Conservation (phyloP, 148 eudicot species). For the Linanthus parryae region DNA sequence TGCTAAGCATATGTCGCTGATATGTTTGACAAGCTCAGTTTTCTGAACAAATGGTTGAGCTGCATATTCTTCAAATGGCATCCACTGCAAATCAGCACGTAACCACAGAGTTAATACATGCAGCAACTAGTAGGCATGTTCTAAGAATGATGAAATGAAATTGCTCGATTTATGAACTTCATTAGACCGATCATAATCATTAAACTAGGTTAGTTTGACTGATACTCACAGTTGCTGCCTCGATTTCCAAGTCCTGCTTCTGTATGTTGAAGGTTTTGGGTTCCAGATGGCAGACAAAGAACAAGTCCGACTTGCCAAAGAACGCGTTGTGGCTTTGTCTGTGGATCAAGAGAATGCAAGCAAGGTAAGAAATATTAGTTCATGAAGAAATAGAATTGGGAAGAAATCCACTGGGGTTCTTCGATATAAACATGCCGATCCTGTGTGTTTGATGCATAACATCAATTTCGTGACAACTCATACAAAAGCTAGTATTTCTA, state of each 20-base stretch:
- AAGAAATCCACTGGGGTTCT: neutral
- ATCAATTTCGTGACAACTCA: neutral
- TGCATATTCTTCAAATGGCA: constrained; percentile 38
- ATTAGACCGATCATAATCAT: neutral
- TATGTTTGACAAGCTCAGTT: constrained; percentile 24
- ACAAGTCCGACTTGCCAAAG: constrained; percentile 70
- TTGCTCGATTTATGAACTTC: neutral
- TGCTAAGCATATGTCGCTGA: constrained; percentile 25
- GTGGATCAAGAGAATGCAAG: constrained; percentile 12
- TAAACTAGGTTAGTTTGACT: too few species aligned
- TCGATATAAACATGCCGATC: neutral
- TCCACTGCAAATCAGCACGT: constrained; percentile 27
- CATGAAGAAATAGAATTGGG: neutral
- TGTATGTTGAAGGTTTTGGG: constrained; percentile 70
- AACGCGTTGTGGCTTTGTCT: constrained; percentile 74
- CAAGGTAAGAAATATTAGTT: neutral
- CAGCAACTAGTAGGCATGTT: neutral
- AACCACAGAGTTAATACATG: neutral
- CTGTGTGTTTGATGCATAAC: neutral
- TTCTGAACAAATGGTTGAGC: constrained; percentile 38
- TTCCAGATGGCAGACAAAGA: constrained; percentile 62
- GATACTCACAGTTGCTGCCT: too few species aligned
- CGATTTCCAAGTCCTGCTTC: constrained; percentile 75
- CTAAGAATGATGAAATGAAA: neutral
- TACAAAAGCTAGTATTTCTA: neutral